Base-by-base conservation (phyloP, 805 yeast genomes). In the Candida tallmaniae region DNA sequence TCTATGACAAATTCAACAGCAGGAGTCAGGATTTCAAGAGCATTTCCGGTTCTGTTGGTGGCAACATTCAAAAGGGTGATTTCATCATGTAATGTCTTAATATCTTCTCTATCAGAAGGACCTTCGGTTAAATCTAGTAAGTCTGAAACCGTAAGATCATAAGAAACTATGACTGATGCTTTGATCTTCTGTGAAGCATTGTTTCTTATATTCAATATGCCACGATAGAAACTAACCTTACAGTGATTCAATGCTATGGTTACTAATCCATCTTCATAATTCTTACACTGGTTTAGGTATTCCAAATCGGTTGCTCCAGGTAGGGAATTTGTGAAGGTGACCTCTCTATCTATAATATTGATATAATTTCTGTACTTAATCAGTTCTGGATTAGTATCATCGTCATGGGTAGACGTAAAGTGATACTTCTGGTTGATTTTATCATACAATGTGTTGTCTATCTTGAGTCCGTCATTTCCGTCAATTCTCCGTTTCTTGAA, bases 391-490 rank as follows among this genome's bases (percentile, higher is more conserved):
- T 40, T 32, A 4, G 16, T 7, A 5, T 32, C 42, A 16, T 40
- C 40, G 25, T 29, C 23, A 5, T 11, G 10, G 5, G 16, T 6
- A 12, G 18, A 26, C 17, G 13, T 15, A 14, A n/a, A 28, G 19
- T 42, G 47, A 17, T 37, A 40, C 23, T 31, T 18, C 12, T 41
- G 36, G 30, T 44, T 40, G 15, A 48, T 32, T 17, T 46, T 47
- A n/a, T 36, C 21, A 24, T 43, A 47, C 17, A 40, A 35, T 22
- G 45, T 34, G 28, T 47, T 48, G 22, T 38, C 52, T 19, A 51
- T 48, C 14, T 35, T 32, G 22, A 51, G 22, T 5, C 28, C 29
- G 11, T 18, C 21, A 8, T 27, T 17, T 3, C 30, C 29, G 11
- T 36, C 33, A 24, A 23, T 31, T 12, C 23, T 27, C 6, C 28